Base-by-base conservation (phyloP, 1,284 basidiomycete species). In the Ceratobasidium sp. region DNA sequence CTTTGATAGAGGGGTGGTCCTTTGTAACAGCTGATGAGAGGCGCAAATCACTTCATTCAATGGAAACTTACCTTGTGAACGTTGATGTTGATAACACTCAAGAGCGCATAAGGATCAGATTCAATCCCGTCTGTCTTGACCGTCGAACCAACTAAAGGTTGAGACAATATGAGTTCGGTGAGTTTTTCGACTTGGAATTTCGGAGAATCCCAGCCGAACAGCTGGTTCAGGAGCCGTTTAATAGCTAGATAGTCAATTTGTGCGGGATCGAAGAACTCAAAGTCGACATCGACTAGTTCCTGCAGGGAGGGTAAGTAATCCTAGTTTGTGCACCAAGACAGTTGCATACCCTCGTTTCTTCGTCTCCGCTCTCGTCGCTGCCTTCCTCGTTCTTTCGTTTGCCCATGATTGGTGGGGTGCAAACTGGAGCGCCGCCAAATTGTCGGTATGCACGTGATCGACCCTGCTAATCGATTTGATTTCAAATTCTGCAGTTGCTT, bases 101-200 rank as follows among this genome's bases (percentile, higher is more conserved):
- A 82, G 72, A 95, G 84, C 0, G 93, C 93, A 80, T 91, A 95
- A 19, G 95, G 94, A 83, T 96, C 94, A 78, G 90, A 92, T 79
- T 95, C 93, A 68, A 87, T 87, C 9, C 95, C 95, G 79, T 97
- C 95, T 19, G 92, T 94, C 84, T 98, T 98, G 80, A 98, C 90
- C 0, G 93, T 95, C 37, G 92, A 92, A n/a, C 95, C 95, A 8
- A 95, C 87, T 2, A 88, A 86, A 0, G 91, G 88, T 78, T 92
- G 90, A 0, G 85, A 83, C 22, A 95, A 83, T 19, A 97, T 88
- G 31, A 96, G 85, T 74, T 96, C 92, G 0, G 92, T 87, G 2
- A 98, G 86, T 2, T 90, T 89, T 74, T 91, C 86, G 0, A 92
- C 83, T 77, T 91, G 84, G 62, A 98, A 84, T 2, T 84, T 79